phyloP scores from a whole-genome alignment of 129 eudicot genomes.

The Erigeron canadensis region DNA sequence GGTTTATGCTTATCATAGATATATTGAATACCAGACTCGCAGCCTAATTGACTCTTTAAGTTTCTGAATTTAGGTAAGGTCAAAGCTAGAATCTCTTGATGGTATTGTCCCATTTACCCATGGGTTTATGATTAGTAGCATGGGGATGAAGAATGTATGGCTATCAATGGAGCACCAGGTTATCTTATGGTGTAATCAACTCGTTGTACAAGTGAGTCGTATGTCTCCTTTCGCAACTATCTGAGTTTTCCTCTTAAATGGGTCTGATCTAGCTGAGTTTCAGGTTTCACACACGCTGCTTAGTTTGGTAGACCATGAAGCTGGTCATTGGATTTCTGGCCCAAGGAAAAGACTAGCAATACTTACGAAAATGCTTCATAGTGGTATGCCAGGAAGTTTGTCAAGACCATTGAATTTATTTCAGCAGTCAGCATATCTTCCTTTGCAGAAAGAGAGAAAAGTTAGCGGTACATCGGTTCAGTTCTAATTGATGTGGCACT shows the following conservation, averaged over 20 bases:
- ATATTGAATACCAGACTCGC: slow-evolving; percentile 15
- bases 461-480: slow-evolving; percentile 47
- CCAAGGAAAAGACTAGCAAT: slow-evolving; percentile 60
- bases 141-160: slow-evolving; percentile 91
- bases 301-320: slow-evolving; percentile 71
- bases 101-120: slow-evolving; percentile 90
- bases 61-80: slow-evolving; percentile 60
- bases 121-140: slow-evolving; percentile 87
- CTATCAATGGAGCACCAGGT: slow-evolving; percentile 99
- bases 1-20: neutral
- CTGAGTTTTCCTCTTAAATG: slow-evolving; percentile 11
- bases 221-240: slow-evolving; percentile 5
- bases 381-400: slow-evolving; percentile 69
- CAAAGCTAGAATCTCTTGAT: slow-evolving; percentile 86
- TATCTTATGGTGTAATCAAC: slow-evolving; percentile 98
- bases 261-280: slow-evolving; percentile 38
- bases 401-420: slow-evolving; percentile 32
- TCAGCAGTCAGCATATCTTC: slow-evolving; percentile 35
- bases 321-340: slow-evolving; percentile 59
- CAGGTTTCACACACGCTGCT: slow-evolving; percentile 98
- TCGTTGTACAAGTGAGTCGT: slow-evolving; percentile 83
- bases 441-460: slow-evolving; percentile 37
- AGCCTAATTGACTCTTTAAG: slow-evolving; percentile 18
- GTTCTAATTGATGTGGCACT: slow-evolving; percentile 8
- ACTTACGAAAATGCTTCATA: slow-evolving; percentile 76